A percentile compares a stretch with the other conserved stretches of the same genome.
Conservation (phyloP, 345 rosid species). For the Corchorus capsularis region DNA sequence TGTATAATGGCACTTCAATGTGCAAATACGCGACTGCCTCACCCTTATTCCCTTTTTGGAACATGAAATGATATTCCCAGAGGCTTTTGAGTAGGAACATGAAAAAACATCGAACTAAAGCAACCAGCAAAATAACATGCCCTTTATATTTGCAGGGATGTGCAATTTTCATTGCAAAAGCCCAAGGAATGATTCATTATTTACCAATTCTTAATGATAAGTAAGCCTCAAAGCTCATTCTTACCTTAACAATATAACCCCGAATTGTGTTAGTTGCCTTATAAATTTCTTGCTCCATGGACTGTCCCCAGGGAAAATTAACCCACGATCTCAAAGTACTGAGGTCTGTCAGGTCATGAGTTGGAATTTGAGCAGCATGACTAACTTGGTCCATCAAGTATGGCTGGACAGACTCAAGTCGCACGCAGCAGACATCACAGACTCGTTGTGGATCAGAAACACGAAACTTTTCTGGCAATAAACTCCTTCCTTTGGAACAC, state of each 20-base stretch:
- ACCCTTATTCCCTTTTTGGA: not conserved
- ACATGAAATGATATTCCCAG: not conserved
- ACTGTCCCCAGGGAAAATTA: slow-evolving; percentile 95
- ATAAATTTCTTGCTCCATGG: slow-evolving; percentile 91
- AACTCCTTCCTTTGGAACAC: slow-evolving; percentile 91
- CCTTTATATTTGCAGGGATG: not conserved
- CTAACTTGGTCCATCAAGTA: slow-evolving; percentile 93
- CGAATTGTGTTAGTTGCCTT: slow-evolving; percentile 83
- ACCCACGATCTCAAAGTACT: slow-evolving; percentile 98
- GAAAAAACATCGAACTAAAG: not conserved
- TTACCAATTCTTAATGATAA: slow-evolving; percentile 12
- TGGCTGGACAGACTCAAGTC: slow-evolving; percentile 83
- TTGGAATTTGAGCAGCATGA: slow-evolving; percentile 86
- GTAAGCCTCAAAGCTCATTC: slow-evolving; percentile 8
- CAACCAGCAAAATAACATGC: not conserved
- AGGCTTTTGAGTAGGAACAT: not conserved
- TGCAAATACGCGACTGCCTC: not conserved
- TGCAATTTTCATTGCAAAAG: not conserved
- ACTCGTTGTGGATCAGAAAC: slow-evolving; percentile 76
- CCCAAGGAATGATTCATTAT: not conserved
- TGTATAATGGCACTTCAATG: not conserved
- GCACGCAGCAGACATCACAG: slow-evolving; percentile 89
- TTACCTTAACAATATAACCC: slow-evolving; percentile 69
- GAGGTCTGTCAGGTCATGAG: slow-evolving; percentile 86
- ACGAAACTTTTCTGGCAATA: slow-evolving; percentile 75